Evolutionary conservation across 176 grass and related monocot genomes (phyloP).

Genomic region (Carex pumila): DNA sequence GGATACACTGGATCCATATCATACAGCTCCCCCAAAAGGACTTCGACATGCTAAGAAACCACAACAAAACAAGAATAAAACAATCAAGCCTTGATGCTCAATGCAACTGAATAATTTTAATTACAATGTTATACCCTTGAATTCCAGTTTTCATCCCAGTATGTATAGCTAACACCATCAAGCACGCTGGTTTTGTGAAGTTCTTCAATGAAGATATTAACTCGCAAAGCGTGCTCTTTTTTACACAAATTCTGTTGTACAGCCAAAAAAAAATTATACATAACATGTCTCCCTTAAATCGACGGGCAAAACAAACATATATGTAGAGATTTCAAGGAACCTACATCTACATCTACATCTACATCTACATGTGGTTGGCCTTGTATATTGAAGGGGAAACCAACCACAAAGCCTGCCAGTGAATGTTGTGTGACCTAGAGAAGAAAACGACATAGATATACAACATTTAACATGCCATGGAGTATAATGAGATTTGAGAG

Average conservation of each 20-base stretch:
- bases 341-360: conserved; percentile 33
- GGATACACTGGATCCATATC: conserved; percentile 35
- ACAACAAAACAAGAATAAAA: neutral
- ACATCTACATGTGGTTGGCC: conserved; percentile 32
- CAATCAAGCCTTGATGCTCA: neutral
- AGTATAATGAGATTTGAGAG: neutral
- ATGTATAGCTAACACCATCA: conserved; percentile 55
- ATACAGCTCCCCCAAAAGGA: conserved; percentile 56
- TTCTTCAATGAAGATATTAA: conserved; percentile 65
- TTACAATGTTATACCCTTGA: conserved; percentile 47
- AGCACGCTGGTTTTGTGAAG: conserved; percentile 61
- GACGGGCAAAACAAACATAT: neutral
- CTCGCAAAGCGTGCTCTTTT: neutral
- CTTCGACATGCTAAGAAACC: conserved; percentile 51
- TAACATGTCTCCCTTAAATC: neutral
- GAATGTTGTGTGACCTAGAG: conserved; percentile 51
- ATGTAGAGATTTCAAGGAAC: neutral
- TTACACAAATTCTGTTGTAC: conserved; percentile 41
- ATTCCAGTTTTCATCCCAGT: conserved; percentile 75
- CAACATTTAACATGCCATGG: neutral
- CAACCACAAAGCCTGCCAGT: conserved; percentile 55
- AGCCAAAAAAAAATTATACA: conserved; percentile 15
- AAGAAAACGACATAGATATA: conserved; percentile 13
- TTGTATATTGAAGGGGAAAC: conserved; percentile 64
- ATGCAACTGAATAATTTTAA: conserved; percentile 9